Base-by-base conservation (phyloP, 768 basidiomycete genomes). In the Lactarius sanguifluus region DNA sequence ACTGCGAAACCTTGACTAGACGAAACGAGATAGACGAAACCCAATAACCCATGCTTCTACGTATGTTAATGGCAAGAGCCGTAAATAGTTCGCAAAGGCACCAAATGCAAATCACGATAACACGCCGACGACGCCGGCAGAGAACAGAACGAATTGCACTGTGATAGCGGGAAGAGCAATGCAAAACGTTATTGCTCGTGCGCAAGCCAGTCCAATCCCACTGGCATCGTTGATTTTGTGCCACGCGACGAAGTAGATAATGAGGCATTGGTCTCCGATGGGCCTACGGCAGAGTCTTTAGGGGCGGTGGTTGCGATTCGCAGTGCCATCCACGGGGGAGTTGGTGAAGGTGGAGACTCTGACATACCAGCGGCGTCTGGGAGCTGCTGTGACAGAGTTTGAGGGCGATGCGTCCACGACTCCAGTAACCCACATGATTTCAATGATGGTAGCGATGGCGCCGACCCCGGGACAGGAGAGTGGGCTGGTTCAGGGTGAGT, bases 381-480 rank as follows among this genome's bases (percentile, higher is more conserved):
- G 5, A 18, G 47, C n/a, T 25, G 50, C 23, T 62, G 59, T 56
- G 61, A 56, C 25, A 16, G 62, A 25, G 40, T 50, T 28, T 59
- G 69, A 43, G 40, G 61, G 25, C 40, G 61, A 52, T 65, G 56
- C 23, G 76, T 65, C 85, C 85, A 82, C 64, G 81, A 79, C 70
- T 90, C 88, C 47, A 91, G 78, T 55, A 91, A 79, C 25, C 90
- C 90, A 69, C 87, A 89, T 38, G 86, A 84, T 76, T 90, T 91
- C 62, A 91, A 77, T 43, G 90, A 91, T 38, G 90, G 90, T 65
- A 91, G 76, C 23, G 86, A 85, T 69, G 78, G 62, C 58, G 64
- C 65, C 23, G 62, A 71, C 59, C 59, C 75, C 71, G 62, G 15
- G 34, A 36, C 70, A 16, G 71, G 64, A 50, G 52, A 59, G 50